Percentiles rank a stretch among this genome's conserved stretches.
phyloP scores from a whole-genome alignment of 2,329 filamentous ascomycete species.

The Blastomyces parvus region DNA sequence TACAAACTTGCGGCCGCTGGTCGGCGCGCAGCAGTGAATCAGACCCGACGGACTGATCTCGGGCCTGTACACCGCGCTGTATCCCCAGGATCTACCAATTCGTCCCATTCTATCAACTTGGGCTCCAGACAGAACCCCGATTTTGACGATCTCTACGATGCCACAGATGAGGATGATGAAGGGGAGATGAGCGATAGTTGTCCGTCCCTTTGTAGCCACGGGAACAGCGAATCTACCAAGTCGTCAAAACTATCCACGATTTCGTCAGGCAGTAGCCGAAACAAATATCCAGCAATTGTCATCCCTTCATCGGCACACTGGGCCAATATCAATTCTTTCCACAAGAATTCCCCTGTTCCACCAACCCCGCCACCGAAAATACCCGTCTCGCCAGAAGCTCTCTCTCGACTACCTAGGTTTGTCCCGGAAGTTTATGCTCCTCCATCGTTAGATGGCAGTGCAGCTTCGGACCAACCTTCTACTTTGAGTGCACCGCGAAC shows the following conservation, averaged over 20 bases:
- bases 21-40: background rate
- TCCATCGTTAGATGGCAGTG: constrained; percentile 80
- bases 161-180: constrained; percentile 61
- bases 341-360: constrained; percentile 39
- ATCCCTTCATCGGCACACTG: constrained; percentile 42
- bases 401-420: constrained; percentile 61
- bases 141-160: constrained; percentile 81
- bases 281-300: constrained; percentile 48
- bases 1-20: background rate
- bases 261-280: constrained; percentile 33
- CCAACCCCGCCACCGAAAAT: constrained; percentile 48
- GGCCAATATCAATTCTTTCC: constrained; percentile 15
- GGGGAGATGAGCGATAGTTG: constrained; percentile 43
- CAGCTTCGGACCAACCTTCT: constrained; percentile 80
- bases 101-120: background rate
- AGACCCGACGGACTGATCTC: background rate
- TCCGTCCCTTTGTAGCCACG: constrained; percentile 42
- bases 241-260: constrained; percentile 31
- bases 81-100: background rate
- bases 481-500: constrained; percentile 75
- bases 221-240: constrained; percentile 36
- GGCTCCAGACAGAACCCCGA: constrained; percentile 43
- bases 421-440: constrained; percentile 69
- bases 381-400: constrained; percentile 63
- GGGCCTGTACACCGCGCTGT: background rate